phyloP scores from a whole-genome alignment of 768 basidiomycete species.

The Boletus subcaerulescens region DNA sequence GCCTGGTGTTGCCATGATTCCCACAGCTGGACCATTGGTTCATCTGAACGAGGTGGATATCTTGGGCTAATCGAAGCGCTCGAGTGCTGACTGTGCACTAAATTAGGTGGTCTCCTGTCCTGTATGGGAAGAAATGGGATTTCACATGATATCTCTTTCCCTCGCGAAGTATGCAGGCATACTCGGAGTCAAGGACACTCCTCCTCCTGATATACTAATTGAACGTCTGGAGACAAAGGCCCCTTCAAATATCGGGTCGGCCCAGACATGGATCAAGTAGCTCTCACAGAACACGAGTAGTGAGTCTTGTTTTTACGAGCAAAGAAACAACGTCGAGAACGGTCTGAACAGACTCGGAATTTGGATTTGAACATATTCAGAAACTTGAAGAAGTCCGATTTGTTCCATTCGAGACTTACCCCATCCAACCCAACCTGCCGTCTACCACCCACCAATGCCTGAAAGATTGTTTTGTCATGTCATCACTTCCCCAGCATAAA shows the following conservation, averaged over 20 bases:
- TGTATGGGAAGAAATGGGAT: not conserved
- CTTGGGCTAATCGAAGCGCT: too few species aligned
- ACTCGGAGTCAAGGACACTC: too few species aligned
- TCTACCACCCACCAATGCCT: not conserved
- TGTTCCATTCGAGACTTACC: not conserved
- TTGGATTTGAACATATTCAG: too few species aligned
- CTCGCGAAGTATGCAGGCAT: too few species aligned
- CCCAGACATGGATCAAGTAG: not conserved
- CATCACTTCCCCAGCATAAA: not conserved
- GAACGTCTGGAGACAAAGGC: too few species aligned
- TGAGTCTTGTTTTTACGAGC: not conserved
- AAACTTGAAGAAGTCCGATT: not conserved
- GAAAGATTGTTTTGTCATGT: not conserved
- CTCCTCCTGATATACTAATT: too few species aligned
- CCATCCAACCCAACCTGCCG: not conserved
- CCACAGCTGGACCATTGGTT: not conserved
- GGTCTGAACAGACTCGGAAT: not conserved
- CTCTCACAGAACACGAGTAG: not conserved
- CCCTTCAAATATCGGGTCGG: not conserved
- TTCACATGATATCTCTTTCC: not conserved
- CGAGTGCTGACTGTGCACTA: not conserved
- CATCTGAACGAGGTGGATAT: not conserved
- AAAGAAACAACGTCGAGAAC: not conserved
- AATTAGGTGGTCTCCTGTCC: not conserved
- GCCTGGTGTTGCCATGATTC: not conserved